These are phyloP conservation scores for Colletotrichum sp. DNA, from an alignment of 2,329 filamentous ascomycete species.

Conservation along the genomic window DNA sequence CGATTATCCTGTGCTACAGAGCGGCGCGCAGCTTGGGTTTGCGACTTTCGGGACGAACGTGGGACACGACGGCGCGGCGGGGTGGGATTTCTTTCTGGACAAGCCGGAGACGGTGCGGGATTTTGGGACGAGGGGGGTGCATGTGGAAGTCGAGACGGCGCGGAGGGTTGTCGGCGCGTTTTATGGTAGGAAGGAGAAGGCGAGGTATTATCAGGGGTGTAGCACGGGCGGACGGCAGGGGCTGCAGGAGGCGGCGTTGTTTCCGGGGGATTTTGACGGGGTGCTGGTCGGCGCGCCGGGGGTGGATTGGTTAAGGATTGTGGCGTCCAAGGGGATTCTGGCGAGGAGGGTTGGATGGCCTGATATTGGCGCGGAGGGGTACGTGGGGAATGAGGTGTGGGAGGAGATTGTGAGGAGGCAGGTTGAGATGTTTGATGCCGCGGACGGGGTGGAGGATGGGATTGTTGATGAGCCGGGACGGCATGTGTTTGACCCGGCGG, in stretches of 20 bases:
- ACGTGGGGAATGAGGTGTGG: constrained; percentile 46
- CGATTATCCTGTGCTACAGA: neutral
- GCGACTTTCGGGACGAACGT: neutral
- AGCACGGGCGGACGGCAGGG: neutral
- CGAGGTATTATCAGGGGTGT: neutral
- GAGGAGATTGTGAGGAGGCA: neutral
- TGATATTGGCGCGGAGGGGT: constrained; percentile 48
- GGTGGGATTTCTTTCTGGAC: neutral
- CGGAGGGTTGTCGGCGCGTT: neutral
- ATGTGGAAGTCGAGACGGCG: neutral
- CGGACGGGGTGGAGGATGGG: constrained; percentile 53
- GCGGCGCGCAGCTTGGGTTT: neutral
- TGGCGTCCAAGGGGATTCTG: neutral
- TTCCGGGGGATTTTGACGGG: neutral
- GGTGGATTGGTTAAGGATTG: constrained; percentile 28
- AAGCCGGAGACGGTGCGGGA: neutral
- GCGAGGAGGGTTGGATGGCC: neutral
- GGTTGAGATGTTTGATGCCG: constrained; percentile 34
- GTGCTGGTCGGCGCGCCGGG: constrained; percentile 50
- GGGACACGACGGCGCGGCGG: neutral
- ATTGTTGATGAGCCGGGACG: constrained; percentile 41
- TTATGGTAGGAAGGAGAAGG: neutral
- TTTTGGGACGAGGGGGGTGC: neutral
- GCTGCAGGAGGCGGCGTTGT: neutral
- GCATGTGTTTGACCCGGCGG: constrained; percentile 47